These are phyloP conservation scores for Gracilariopsis chorda DNA, from an alignment of 23 red algal species.

Conservation along the genomic window DNA sequence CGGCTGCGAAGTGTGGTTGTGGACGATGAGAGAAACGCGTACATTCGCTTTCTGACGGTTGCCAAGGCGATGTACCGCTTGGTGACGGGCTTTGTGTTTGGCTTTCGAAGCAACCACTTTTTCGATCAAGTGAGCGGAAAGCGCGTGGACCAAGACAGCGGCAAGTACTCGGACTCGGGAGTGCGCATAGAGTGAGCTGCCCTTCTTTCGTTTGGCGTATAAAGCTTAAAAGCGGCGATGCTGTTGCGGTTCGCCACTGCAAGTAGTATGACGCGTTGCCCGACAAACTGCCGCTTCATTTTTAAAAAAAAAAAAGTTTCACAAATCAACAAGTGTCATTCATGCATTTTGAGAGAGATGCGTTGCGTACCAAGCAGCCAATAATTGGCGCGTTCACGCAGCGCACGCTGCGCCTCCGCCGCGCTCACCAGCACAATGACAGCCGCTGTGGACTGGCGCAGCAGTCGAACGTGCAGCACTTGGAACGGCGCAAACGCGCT, in stretches of 20 bases:
- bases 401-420: conserved; percentile 30
- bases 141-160: not conserved
- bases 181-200: no score
- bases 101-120: conserved; percentile 7
- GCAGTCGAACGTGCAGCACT: conserved; percentile 17
- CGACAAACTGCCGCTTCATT: no score
- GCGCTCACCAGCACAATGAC: conserved; percentile 3
- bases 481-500: conserved; percentile 40
- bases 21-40: not conserved
- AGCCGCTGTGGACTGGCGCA: conserved; percentile 42
- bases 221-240: no score
- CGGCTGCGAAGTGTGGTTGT: conserved; percentile 24
- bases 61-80: conserved; percentile 13
- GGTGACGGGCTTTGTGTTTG: conserved; percentile 25
- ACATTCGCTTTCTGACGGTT: conserved; percentile 40
- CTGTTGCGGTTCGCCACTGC: no score
- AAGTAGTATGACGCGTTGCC: no score
- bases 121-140: conserved; percentile 32
- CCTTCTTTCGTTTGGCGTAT: no score
- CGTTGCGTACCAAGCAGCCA: conserved; percentile 24
- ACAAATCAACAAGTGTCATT: not conserved
- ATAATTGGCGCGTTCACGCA: conserved; percentile 46
- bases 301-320: no score
- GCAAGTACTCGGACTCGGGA: not conserved
- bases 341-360: conserved; percentile 31